Percentiles rank a stretch among this genome's conserved stretches.
Conservation (phyloP, 2,329 filamentous ascomycete genomes). For the Fusarium sp. region DNA sequence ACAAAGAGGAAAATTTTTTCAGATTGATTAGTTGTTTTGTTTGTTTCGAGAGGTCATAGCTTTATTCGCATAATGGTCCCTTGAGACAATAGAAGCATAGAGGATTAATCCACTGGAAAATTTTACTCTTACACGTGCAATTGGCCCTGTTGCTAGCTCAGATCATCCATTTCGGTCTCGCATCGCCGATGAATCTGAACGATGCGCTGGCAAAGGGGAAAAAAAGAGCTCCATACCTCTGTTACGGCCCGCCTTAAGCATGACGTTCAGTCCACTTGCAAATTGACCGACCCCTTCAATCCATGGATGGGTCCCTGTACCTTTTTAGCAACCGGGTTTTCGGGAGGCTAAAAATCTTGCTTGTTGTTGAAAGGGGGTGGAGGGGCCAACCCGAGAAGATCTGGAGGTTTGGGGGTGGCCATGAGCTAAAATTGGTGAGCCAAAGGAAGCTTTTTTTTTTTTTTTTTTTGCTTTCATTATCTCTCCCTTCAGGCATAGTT, state of each 20-base stretch:
- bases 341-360: conserved; percentile 28
- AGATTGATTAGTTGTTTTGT: neutral
- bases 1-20: conserved; percentile 14
- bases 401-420: conserved; percentile 21
- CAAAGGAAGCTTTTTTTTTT: conserved; percentile 1
- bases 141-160: conserved; percentile 25
- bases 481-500: neutral
- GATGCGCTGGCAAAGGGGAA: conserved; percentile 38
- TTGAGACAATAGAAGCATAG: conserved; percentile 6
- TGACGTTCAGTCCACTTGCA: conserved; percentile 18
- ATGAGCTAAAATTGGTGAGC: conserved; percentile 21
- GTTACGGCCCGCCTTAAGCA: conserved; percentile 31
- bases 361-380: conserved; percentile 6
- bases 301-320: conserved; percentile 3
- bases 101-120: conserved; percentile 31
- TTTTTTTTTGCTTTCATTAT: neutral
- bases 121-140: conserved; percentile 21
- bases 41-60: conserved; percentile 27
- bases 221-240: conserved; percentile 28
- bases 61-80: conserved; percentile 8
- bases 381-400: neutral
- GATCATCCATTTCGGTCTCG: conserved; percentile 38
- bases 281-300: conserved; percentile 17
- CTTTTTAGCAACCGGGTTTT: conserved; percentile 17
- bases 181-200: conserved; percentile 36